Conservation (phyloP, 345 rosid species). For the Citrus glauca region DNA sequence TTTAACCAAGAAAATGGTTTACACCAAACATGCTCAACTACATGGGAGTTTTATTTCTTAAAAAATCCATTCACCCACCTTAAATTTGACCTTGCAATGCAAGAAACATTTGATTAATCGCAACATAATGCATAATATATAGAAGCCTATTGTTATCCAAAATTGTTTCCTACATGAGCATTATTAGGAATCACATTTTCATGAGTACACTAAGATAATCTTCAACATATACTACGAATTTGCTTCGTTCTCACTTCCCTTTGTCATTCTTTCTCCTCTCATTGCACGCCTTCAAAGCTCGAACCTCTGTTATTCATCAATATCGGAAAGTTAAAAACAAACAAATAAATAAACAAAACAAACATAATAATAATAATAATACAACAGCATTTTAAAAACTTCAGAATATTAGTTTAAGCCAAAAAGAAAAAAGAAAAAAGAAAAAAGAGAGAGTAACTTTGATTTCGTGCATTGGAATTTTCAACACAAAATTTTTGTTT, state of each 20-base stretch:
- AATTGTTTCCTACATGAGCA: not conserved
- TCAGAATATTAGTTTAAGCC: not conserved
- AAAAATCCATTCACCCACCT: not conserved
- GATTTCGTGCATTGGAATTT: not conserved
- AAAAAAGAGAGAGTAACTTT: too few relatives aligned
- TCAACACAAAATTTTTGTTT: too few relatives aligned
- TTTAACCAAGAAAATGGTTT: not conserved
- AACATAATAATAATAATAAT: not conserved
- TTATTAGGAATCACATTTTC: not conserved
- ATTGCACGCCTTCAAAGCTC: slow-evolving; percentile 59
- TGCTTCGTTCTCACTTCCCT: slow-evolving; percentile 19
- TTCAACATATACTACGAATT: not conserved
- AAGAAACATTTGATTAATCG: not conserved
- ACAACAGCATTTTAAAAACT: not conserved
- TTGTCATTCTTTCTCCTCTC: slow-evolving; percentile 33
- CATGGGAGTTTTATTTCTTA: not conserved
- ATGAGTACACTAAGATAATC: not conserved
- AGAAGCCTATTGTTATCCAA: not conserved
- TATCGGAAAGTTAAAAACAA: not conserved
- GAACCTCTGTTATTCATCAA: slow-evolving; percentile 45
- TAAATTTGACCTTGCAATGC: not conserved
- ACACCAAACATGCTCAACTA: not conserved
- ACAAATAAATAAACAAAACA: not conserved
- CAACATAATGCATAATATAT: not conserved
- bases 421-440: not conserved